A percentile compares a stretch with the other conserved stretches of the same genome.
Evolutionary conservation across 441 rosid genomes (phyloP).

Genomic region (Dalechampia spathulata): DNA sequence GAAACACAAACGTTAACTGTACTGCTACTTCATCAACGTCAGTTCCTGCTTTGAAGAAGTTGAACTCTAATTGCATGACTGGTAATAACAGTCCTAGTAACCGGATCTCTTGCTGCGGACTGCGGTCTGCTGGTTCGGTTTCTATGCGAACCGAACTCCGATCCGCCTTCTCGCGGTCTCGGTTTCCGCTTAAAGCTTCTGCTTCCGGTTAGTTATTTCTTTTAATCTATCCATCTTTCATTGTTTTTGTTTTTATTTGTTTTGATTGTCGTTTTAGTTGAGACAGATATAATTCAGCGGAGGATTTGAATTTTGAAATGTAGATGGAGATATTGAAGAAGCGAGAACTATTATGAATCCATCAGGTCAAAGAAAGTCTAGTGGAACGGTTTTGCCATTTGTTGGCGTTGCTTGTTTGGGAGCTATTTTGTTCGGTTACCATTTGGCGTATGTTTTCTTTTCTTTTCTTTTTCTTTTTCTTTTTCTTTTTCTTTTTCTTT

Average conservation of each 20-base stretch:
- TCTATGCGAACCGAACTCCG: slow-evolving; percentile 64
- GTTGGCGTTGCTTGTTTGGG: slow-evolving; percentile 96
- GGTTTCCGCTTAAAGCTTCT: slow-evolving; percentile 50
- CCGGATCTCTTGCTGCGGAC: slow-evolving; percentile 24
- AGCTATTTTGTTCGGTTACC: slow-evolving; percentile 93
- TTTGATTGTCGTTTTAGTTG: not conserved
- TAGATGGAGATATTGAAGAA: slow-evolving; percentile 67
- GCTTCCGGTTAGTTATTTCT: slow-evolving; percentile 52
- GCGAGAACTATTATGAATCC: slow-evolving; percentile 36
- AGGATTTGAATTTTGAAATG: slow-evolving; percentile 2
- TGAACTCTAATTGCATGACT: slow-evolving; percentile 2
- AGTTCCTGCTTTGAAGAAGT: slow-evolving; percentile 11
- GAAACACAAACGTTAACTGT: slow-evolving; percentile 18
- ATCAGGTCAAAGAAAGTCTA: slow-evolving; percentile 27
- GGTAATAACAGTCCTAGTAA: no score
- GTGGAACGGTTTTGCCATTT: slow-evolving; percentile 76
- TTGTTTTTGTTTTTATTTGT: not conserved
- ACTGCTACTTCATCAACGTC: not conserved
- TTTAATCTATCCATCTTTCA: not conserved
- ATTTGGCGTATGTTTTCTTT: slow-evolving; percentile 62
- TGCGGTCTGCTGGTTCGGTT: slow-evolving; percentile 24
- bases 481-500: not conserved
- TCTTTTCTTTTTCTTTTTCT: not conserved
- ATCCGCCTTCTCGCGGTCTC: slow-evolving; percentile 47
- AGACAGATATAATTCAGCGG: no score